Conservation (phyloP, 164 flowering plant species). For the Annona cherimola region DNA sequence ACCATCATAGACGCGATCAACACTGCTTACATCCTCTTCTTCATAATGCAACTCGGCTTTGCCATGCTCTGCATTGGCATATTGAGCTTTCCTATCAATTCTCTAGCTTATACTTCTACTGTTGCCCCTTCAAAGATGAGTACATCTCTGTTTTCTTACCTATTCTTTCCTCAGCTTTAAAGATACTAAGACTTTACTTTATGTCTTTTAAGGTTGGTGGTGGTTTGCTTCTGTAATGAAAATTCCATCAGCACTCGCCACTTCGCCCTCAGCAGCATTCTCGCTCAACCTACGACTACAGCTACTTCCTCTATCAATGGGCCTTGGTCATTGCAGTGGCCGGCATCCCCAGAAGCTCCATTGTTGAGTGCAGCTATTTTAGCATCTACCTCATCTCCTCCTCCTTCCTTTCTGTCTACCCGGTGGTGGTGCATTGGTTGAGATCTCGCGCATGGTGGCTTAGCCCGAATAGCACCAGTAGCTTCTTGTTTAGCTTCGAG, state of each 20-base stretch:
- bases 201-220: no score
- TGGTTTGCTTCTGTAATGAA: no score
- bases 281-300: slow-evolving; percentile 39
- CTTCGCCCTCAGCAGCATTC: slow-evolving; percentile 49
- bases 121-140: no score
- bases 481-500: slow-evolving; percentile 45
- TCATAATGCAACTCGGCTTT: slow-evolving; percentile 74
- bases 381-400: slow-evolving; percentile 60
- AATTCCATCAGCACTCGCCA: slow-evolving; percentile 44
- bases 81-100: no score
- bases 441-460: slow-evolving; percentile 63
- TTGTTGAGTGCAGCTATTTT: slow-evolving; percentile 76
- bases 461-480: slow-evolving; percentile 25
- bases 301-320: slow-evolving; percentile 72
- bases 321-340: slow-evolving; percentile 80
- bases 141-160: slow-evolving; percentile 58
- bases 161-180: no score
- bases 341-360: slow-evolving; percentile 74
- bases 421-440: slow-evolving; percentile 66
- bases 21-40: slow-evolving; percentile 51
- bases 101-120: no score
- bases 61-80: slow-evolving; percentile 87
- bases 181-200: no score
- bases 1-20: slow-evolving; percentile 44
- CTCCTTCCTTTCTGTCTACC: slow-evolving; percentile 65